phyloP scores from a whole-genome alignment of 2,329 filamentous ascomycete genomes.

The Xenoacremonium recifei region DNA sequence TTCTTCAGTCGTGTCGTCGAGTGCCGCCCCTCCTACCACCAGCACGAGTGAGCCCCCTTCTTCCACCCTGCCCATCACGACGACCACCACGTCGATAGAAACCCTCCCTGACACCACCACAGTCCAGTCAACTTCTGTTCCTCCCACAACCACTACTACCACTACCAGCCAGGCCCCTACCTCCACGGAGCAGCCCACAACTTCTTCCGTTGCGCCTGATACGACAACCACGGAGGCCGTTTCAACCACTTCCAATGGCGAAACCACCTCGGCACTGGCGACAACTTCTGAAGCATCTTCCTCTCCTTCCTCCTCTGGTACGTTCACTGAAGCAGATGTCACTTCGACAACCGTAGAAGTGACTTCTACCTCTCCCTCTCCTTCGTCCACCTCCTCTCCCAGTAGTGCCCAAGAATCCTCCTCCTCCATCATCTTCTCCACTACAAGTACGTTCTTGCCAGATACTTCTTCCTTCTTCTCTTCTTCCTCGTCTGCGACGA shows the following conservation, averaged over 20 bases:
- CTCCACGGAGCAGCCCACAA: constrained; percentile 9
- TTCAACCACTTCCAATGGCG: constrained; percentile 5
- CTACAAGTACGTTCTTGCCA: constrained; percentile 28
- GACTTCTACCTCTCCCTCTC: constrained; percentile 14
- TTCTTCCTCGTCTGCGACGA: constrained; percentile 25
- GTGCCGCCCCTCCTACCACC: constrained; percentile 4
- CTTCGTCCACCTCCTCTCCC: constrained; percentile 28
- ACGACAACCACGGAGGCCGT: constrained; percentile 12
- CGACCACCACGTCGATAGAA: constrained; percentile 8
- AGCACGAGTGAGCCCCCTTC: constrained; percentile 18
- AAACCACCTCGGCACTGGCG: background rate
- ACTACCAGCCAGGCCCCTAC: constrained; percentile 11
- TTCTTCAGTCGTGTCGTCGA: background rate
- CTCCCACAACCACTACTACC: constrained; percentile 12
- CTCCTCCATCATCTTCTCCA: constrained; percentile 18
- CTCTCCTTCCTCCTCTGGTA: constrained; percentile 29
- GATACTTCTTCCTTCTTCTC: constrained; percentile 25
- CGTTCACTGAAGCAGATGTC: constrained; percentile 26
- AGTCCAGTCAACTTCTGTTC: constrained; percentile 15
- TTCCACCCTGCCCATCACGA: constrained; percentile 10
- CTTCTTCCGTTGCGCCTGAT: constrained; percentile 8
- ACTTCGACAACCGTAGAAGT: background rate
- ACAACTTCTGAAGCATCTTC: constrained; percentile 21
- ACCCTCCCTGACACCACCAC: constrained; percentile 22
- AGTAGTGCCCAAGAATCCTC: constrained; percentile 21